phyloP scores from a whole-genome alignment of 306 rosid genomes.

The Cucurbita argyrosperma region DNA sequence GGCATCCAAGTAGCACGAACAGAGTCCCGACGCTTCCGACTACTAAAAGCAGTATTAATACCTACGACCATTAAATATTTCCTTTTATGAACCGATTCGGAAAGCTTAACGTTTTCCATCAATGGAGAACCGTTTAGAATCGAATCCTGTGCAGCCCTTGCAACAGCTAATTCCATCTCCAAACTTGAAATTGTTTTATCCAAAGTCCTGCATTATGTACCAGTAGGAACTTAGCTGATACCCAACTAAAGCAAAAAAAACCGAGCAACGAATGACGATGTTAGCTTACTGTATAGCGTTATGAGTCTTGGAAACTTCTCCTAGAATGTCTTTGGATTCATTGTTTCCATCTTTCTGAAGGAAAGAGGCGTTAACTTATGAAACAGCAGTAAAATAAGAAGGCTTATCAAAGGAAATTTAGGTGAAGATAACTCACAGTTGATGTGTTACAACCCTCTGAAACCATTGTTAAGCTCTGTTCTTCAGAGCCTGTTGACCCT shows the following conservation, averaged over 20 bases:
- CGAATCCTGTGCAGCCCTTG: conserved; percentile 38
- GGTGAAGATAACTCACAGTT: conserved; percentile 17
- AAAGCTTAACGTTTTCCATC: conserved; percentile 12
- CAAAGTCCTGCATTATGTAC: conserved; percentile 22
- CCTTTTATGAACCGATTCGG: conserved; percentile 20
- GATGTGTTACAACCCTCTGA: conserved; percentile 28
- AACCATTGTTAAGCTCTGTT: conserved; percentile 14
- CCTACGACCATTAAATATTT: conserved; percentile 32
- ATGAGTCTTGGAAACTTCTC: conserved; percentile 36
- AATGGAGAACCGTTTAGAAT: conserved; percentile 25
- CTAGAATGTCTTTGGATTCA: conserved; percentile 24
- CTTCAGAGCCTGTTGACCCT: conserved; percentile 17
- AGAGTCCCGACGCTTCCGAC: conserved; percentile 49
- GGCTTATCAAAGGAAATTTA: not conserved
- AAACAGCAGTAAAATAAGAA: not conserved
- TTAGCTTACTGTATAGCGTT: conserved; percentile 34
- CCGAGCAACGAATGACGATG: not conserved
- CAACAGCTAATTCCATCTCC: conserved; percentile 49
- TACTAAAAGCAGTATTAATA: conserved; percentile 41
- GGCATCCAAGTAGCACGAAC: conserved; percentile 56
- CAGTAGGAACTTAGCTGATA: not conserved
- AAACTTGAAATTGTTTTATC: conserved; percentile 45
- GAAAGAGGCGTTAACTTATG: not conserved
- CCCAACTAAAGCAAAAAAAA: not conserved
- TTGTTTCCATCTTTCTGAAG: conserved; percentile 19